A percentile compares a stretch with the other conserved stretches of the same genome.
These are phyloP conservation scores for Pythium sp. DNA, from an alignment of 352 stramenopile genomes.

Conservation along the genomic window DNA sequence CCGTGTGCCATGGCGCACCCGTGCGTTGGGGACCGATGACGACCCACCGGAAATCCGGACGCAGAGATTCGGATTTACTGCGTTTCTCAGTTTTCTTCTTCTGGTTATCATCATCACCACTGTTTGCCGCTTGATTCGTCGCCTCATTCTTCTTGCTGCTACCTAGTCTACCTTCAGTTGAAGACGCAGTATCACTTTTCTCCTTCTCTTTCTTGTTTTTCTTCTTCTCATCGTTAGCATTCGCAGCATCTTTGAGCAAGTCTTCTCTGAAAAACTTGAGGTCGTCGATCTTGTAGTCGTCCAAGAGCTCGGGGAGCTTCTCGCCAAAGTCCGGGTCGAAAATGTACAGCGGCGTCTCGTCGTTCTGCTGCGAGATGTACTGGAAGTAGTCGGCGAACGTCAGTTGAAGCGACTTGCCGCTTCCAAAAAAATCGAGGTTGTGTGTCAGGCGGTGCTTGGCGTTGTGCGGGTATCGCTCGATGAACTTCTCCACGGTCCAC, in stretches of 20 bases:
- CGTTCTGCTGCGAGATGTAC: constrained; percentile 63
- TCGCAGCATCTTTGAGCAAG: constrained; percentile 42
- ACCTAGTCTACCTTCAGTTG: neutral
- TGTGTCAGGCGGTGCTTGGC: constrained; percentile 68
- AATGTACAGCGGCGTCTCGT: constrained; percentile 88
- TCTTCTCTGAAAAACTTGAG: constrained; percentile 79
- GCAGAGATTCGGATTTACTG: constrained; percentile 40
- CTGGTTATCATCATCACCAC: neutral
- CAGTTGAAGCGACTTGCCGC: constrained; percentile 60
- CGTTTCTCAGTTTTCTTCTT: constrained; percentile 25
- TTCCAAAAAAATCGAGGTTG: constrained; percentile 72
- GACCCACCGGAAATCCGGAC: constrained; percentile 79
- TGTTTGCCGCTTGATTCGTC: neutral
- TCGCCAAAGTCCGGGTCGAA: constrained; percentile 83
- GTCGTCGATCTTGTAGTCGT: constrained; percentile 61
- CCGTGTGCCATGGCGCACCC: constrained; percentile 94
- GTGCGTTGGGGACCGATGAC: constrained; percentile 81
- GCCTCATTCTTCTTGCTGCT: constrained; percentile 6
- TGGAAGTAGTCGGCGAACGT: constrained; percentile 70
- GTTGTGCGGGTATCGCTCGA: constrained; percentile 41
- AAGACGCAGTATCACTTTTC: neutral
- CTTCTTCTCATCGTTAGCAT: constrained; percentile 22
- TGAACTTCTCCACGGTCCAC: constrained; percentile 76
- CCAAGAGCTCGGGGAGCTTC: constrained; percentile 69
- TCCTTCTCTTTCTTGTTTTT: constrained; percentile 3